Evolutionary conservation across 768 basidiomycete species (phyloP).

Genomic region (Filobasidium floriforme): DNA sequence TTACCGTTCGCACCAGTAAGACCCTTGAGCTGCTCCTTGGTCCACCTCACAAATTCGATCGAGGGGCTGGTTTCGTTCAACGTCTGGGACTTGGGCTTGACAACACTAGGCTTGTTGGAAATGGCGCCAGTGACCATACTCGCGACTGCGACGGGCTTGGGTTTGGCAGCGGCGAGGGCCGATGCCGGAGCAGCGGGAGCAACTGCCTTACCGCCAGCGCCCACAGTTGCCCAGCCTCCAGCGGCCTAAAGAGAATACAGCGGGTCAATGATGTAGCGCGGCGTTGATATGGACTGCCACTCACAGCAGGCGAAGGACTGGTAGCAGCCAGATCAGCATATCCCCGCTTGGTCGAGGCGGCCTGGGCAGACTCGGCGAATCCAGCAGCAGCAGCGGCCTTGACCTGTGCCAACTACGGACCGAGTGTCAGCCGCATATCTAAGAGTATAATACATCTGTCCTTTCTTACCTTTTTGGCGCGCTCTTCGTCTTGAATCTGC

Average conservation of each 20-base stretch:
- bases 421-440: conserved; percentile 26
- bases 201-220: conserved; percentile 54
- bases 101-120: conserved; percentile 45
- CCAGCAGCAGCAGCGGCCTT: conserved; percentile 25
- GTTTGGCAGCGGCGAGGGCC: conserved; percentile 41
- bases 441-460: neutral
- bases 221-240: conserved; percentile 76
- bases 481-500: conserved; percentile 97
- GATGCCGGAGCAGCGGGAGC: conserved; percentile 31
- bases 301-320: conserved; percentile 42
- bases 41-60: conserved; percentile 86
- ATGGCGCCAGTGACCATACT: conserved; percentile 30
- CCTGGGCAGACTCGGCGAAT: conserved; percentile 41
- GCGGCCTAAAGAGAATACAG: conserved; percentile 46
- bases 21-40: conserved; percentile 71
- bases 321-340: conserved; percentile 74
- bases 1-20: conserved; percentile 62
- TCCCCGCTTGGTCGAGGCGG: conserved; percentile 56
- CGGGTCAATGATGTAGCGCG: conserved; percentile 20
- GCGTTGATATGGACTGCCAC: conserved; percentile 4
- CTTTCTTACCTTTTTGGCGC: conserved; percentile 55
- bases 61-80: conserved; percentile 67
- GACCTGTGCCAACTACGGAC: conserved; percentile 50
- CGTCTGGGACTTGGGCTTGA: conserved; percentile 46
- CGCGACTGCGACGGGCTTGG: conserved; percentile 36